A percentile compares a stretch with the other conserved stretches of the same genome.
phyloP scores from a whole-genome alignment of 495 filamentous ascomycete genomes.

The Melanomma pulvis-pyrius region DNA sequence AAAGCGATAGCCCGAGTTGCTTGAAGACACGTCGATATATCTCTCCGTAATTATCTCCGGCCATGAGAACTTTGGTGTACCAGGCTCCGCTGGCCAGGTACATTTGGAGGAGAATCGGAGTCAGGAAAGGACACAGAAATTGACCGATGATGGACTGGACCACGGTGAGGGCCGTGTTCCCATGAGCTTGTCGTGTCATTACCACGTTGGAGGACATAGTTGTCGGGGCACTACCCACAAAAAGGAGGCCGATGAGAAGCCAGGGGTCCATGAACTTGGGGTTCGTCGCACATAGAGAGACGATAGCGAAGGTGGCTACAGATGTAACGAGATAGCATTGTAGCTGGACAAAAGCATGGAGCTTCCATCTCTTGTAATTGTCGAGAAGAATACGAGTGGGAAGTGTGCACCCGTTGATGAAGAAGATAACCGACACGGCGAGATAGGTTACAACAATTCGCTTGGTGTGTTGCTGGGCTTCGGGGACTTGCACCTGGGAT shows the following conservation, averaged over 20 bases:
- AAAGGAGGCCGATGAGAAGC: constrained; percentile 49
- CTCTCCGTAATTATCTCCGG: constrained; percentile 35
- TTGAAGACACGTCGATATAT: constrained; percentile 48
- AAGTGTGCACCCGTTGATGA: constrained; percentile 50
- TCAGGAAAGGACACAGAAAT: constrained; percentile 49
- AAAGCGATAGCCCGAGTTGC: constrained; percentile 50
- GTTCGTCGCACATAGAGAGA: constrained; percentile 45
- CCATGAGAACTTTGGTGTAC: constrained; percentile 47
- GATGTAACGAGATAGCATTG: constrained; percentile 50
- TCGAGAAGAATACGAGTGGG: constrained; percentile 44
- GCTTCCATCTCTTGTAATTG: constrained; percentile 47
- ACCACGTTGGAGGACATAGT: constrained; percentile 50
- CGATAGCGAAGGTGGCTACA: constrained; percentile 45
- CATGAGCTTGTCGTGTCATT: constrained; percentile 51
- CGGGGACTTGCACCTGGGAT: constrained; percentile 49
- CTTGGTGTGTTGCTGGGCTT: constrained; percentile 43
- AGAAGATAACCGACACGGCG: constrained; percentile 48
- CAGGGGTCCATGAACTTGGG: constrained; percentile 45
- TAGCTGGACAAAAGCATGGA: constrained; percentile 48
- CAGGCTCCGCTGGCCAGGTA: constrained; percentile 45
- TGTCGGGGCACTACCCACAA: constrained; percentile 47
- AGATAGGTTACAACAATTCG: constrained; percentile 46
- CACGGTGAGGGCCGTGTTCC: constrained; percentile 49
- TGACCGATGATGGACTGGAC: constrained; percentile 52
- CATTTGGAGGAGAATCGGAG: constrained; percentile 48